Percentiles rank a stretch among this genome's conserved stretches.
Conservation (phyloP, 1,284 basidiomycete genomes). For the Cystobasidium pallidum region DNA sequence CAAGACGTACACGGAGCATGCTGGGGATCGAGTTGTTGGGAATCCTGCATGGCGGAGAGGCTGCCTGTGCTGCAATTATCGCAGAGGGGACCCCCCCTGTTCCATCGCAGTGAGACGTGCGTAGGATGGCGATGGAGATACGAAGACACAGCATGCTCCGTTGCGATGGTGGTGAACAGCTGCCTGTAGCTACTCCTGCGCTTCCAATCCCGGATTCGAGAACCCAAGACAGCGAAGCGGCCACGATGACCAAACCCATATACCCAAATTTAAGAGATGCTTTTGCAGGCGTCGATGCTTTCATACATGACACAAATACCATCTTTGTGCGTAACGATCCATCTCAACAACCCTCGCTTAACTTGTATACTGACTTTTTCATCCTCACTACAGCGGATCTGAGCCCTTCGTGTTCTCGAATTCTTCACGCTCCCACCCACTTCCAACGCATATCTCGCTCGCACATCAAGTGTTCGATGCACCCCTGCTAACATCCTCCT, state of each 20-base stretch:
- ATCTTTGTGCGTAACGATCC: conserved; percentile 15
- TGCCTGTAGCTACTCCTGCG: conserved; percentile 21
- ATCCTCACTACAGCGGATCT: conserved; percentile 98
- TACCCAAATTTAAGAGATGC: conserved; percentile 57
- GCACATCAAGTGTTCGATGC: background rate
- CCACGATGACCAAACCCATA: conserved; percentile 78
- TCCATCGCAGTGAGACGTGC: background rate
- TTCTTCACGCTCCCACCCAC: conserved; percentile 39
- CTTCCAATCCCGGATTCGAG: background rate
- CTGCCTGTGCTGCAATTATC: background rate
- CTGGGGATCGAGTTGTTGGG: background rate
- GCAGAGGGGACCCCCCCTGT: background rate
- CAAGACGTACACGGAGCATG: conserved; percentile 2
- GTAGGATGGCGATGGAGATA: background rate
- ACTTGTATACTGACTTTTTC: conserved; percentile 72
- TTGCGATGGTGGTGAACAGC: background rate
- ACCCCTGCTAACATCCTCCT: conserved; percentile 39
- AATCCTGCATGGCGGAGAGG: background rate
- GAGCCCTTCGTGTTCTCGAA: conserved; percentile 55
- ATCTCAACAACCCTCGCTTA: conserved; percentile 52
- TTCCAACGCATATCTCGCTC: conserved; percentile 8
- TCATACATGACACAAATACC: conserved; percentile 32
- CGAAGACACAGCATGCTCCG: background rate
- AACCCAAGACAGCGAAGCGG: conserved; percentile 23
- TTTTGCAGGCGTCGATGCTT: conserved; percentile 50